Conservation (phyloP, 352 stramenopile genomes). For the Discostella stelligera region DNA sequence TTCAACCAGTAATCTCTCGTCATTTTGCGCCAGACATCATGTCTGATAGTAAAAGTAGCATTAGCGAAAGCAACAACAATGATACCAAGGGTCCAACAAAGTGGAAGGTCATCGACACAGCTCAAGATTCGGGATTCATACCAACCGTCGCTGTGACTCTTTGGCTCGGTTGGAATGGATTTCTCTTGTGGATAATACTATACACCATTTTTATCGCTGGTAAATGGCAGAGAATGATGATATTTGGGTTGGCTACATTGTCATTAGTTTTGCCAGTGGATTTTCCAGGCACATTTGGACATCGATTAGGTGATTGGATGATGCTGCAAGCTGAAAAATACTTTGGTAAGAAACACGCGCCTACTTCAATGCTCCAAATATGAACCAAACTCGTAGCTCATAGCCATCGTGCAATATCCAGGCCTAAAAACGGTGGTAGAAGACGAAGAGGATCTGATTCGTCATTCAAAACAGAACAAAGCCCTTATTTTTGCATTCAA, state of each 20-base stretch:
- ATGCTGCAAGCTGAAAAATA: slow-evolving; percentile 56
- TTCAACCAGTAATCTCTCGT: too few species aligned
- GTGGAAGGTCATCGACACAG: slow-evolving; percentile 48
- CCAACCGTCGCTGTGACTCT: slow-evolving; percentile 45
- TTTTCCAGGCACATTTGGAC: slow-evolving; percentile 38
- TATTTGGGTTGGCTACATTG: slow-evolving; percentile 27
- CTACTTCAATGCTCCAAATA: background rate
- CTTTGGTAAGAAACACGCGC: slow-evolving; percentile 44
- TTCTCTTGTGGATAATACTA: slow-evolving; percentile 33
- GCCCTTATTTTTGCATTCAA: slow-evolving; percentile 61
- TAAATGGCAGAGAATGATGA: slow-evolving; percentile 27
- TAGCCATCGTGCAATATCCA: slow-evolving; percentile 10
- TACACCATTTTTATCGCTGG: slow-evolving; percentile 38
- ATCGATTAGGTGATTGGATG: slow-evolving; percentile 54
- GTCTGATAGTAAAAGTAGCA: background rate
- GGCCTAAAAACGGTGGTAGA: slow-evolving; percentile 58
- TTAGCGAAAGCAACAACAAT: background rate
- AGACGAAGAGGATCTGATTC: slow-evolving; percentile 49
- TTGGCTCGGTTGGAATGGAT: slow-evolving; percentile 53
- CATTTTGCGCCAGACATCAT: background rate
- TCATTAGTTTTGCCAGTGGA: slow-evolving; percentile 48
- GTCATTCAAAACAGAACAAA: slow-evolving; percentile 40
- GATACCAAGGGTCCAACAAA: slow-evolving; percentile 6
- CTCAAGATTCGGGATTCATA: slow-evolving; percentile 39
- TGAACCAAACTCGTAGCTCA: slow-evolving; percentile 3